phyloP scores from a whole-genome alignment of 768 basidiomycete genomes.

The Leccinum arenicola region DNA sequence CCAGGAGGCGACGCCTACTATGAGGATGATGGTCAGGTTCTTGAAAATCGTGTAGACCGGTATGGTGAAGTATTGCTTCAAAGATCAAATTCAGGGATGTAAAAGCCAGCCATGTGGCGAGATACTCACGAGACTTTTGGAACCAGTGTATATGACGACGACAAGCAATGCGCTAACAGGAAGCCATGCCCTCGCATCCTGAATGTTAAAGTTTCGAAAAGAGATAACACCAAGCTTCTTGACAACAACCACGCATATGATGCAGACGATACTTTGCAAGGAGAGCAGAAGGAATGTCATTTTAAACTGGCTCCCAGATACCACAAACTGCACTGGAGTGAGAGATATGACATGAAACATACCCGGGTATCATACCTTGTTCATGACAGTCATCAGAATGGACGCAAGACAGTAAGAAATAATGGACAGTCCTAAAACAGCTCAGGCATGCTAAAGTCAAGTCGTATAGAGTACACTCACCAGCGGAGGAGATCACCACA shows the following conservation, averaged over 20 bases:
- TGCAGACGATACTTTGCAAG: constrained; percentile 89
- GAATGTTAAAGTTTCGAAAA: constrained; percentile 77
- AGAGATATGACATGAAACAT: neutral
- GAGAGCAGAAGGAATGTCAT: constrained; percentile 96
- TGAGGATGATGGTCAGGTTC: constrained; percentile 98
- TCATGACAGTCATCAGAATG: constrained; percentile 95
- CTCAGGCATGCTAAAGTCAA: neutral
- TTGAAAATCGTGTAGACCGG: constrained; percentile 99
- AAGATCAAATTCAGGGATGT: neutral
- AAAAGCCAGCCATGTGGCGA: neutral
- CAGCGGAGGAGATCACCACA: constrained; percentile 17
- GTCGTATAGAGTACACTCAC: constrained; percentile 15
- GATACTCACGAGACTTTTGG: constrained; percentile 87
- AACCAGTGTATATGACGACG: constrained; percentile 95
- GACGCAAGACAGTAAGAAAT: constrained; percentile 88
- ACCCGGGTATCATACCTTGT: constrained; percentile 62
- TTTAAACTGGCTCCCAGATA: constrained; percentile 88
- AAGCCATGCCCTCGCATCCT: constrained; percentile 91
- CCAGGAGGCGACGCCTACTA: constrained; percentile 50
- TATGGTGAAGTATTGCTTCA: constrained; percentile 93
- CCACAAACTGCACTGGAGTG: constrained; percentile 67
- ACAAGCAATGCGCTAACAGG: constrained; percentile 92
- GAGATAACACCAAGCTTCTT: constrained; percentile 79
- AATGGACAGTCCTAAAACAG: constrained; percentile 69
- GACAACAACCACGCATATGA: constrained; percentile 65